Percentiles rank a stretch among this genome's conserved stretches.
Conservation (phyloP, 2,329 filamentous ascomycete species). For the Scopulariopsis brevicaulis region DNA sequence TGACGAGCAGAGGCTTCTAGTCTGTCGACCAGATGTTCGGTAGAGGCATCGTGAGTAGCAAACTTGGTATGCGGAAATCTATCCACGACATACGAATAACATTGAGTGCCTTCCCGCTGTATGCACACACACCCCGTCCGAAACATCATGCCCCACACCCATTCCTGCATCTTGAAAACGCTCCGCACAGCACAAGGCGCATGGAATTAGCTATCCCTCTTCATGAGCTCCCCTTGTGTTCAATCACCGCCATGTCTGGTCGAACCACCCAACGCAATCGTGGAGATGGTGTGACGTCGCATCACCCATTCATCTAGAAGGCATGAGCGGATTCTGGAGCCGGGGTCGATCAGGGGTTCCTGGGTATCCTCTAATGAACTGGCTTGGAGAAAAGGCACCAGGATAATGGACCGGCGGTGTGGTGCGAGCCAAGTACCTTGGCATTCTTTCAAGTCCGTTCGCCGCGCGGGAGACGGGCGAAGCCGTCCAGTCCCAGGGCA, state of each 20-base stretch:
- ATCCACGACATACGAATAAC: neutral
- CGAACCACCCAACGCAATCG: neutral
- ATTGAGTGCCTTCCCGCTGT: neutral
- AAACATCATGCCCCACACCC: neutral
- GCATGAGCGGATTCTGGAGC: neutral
- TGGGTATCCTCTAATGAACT: neutral
- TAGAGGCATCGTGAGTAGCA: neutral
- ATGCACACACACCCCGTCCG: neutral
- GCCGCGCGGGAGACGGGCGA: neutral
- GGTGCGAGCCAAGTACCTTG: neutral
- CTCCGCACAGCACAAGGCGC: too few species aligned
- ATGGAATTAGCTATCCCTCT: neutral
- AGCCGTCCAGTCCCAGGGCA: neutral
- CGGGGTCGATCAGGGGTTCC: conserved; percentile 3
- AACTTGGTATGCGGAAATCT: neutral
- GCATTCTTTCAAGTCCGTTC: neutral
- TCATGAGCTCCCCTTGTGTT: neutral
- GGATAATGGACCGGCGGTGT: neutral
- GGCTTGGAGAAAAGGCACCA: neutral
- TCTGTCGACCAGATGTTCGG: neutral
- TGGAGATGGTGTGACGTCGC: neutral
- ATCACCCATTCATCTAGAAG: neutral
- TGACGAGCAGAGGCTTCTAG: too few species aligned
- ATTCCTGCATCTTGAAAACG: neutral
- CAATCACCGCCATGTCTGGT: neutral